Base-by-base conservation (phyloP, 2,329 filamentous ascomycete genomes). In the Gnomoniopsis sp. region DNA sequence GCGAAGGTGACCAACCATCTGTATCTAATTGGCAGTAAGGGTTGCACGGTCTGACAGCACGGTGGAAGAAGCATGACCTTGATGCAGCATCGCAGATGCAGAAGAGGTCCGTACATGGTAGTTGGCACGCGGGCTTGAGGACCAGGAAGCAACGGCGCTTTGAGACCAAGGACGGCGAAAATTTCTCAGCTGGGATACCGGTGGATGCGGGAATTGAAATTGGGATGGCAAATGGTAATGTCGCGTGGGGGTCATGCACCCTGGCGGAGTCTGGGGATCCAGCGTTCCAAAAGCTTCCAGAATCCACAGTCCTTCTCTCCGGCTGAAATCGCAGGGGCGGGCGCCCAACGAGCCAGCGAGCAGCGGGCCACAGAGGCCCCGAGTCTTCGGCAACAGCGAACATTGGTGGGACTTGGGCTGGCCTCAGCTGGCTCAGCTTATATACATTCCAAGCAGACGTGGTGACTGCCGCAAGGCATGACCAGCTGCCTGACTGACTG, bases 331-430 rank as follows among this genome's bases (percentile, higher is more conserved):
- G n/a, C 47, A 44, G 55, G 59, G 55, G 56, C 52, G 30, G 23
- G 41, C n/a, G 17, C 30, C 47, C 41, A 41, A 51, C 51, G 26
- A 14, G 12, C 47, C n/a, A n/a, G n/a, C n/a, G n/a, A n/a, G n/a
- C n/a, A n/a, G 54, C 33, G 59, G 59, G 49, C 49, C 58, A 52
- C 48, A 34, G 53, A 38, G 22, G 43, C 41, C 30, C 30, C 47
- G 50, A 47, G 49, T 23, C 38, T 43, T 59, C 59, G 59, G 56
- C 49, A 56, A 59, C 48, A 50, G 56, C 59, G 59, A 61, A 17
- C 7, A 47, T 47, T 47, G 44, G 44, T 23, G 44, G 44, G 19
- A 19, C 44, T 47, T 22, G 44, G n/a, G 12, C 19, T 12, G 49
- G 49, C 36, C 34, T 22, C 17, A 19, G 12, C 22, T n/a, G n/a